phyloP scores from a whole-genome alignment of 169 alveolate species.

The Fabrea salina region DNA sequence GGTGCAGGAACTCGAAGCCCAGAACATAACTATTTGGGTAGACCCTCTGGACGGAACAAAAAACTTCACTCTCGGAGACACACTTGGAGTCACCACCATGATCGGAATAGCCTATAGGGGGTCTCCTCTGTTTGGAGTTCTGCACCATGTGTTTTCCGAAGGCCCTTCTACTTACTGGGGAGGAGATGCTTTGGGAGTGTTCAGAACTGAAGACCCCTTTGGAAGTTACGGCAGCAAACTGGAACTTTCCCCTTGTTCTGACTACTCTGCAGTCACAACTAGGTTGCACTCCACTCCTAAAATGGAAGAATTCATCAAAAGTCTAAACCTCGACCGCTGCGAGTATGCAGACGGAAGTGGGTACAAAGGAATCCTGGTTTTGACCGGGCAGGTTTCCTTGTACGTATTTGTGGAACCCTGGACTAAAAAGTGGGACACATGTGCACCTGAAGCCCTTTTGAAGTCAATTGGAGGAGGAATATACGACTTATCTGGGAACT shows the following conservation, averaged over 20 bases:
- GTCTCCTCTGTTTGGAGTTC: not conserved
- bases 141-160: not conserved
- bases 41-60: conserved; percentile 16
- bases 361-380: not conserved
- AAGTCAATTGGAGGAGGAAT: not conserved
- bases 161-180: not conserved
- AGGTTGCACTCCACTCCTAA: not conserved
- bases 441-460: not conserved
- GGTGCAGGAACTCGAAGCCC: not conserved
- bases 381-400: not conserved
- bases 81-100: not conserved
- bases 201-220: not conserved
- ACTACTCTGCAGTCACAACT: not conserved
- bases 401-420: not conserved
- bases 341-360: not conserved
- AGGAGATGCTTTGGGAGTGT: not conserved
- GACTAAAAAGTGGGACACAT: conserved; percentile 16
- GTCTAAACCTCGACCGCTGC: not conserved
- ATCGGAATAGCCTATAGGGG: not conserved
- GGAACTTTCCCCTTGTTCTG: too few species aligned
- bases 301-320: not conserved
- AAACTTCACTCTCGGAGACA: not conserved
- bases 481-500: not conserved
- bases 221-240: not conserved
- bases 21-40: not conserved